Evolutionary conservation across 2,329 filamentous ascomycete genomes (phyloP), one percentile per base, ranked within the genome.

Genomic region (Clarireedia homoeocarpa): DNA sequence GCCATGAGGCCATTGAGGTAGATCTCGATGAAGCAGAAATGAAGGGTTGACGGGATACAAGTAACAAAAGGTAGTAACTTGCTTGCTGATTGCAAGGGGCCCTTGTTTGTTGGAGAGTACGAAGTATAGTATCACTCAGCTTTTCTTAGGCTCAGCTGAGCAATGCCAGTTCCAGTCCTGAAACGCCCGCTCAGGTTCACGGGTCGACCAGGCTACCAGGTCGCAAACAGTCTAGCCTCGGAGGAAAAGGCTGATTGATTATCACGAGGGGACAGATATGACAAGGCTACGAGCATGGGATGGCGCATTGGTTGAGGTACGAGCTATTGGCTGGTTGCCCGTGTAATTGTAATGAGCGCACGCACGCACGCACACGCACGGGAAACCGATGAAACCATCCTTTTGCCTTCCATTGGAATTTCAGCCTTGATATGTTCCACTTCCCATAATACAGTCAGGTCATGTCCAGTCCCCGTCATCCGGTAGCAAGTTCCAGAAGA

Each of bases 111-210:
- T 23, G 14, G 15, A 36, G 24, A 42, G 47, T 24, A 53, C 20
- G 20, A 20, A 20, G 20, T 20, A 38, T 23, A 20, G 20, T 20
- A 38, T 23, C 42, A 39, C 15, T 6, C 42, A 38, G 20, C 20
- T 38, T 20, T 53, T 48, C 27, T 45, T 40, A 27, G 51, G 42
- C 51, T 53, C 40, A 53, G 51, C 51, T 53, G 51, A 48, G 12
- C 14, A 2, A 20, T 20, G 20, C 20, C 20, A 20, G 20, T 38
- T 47, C 26, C 40, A 38, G 40, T 53, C 42, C 42, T 48, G 51
- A 53, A 23, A 48, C 24, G 9, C 45, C 26, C 30, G 50, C 17
- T 6, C 4, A 14, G 14, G 15, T 42, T 42, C 15, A n/a, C 20
- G 20, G 39, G 39, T 42, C 39, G 15, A 42, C 30, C 30, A 34